Evolutionary conservation across 2,329 filamentous ascomycete genomes (phyloP), one percentile per base, ranked within the genome.

Genomic region (Tympanopsis confertula): DNA sequence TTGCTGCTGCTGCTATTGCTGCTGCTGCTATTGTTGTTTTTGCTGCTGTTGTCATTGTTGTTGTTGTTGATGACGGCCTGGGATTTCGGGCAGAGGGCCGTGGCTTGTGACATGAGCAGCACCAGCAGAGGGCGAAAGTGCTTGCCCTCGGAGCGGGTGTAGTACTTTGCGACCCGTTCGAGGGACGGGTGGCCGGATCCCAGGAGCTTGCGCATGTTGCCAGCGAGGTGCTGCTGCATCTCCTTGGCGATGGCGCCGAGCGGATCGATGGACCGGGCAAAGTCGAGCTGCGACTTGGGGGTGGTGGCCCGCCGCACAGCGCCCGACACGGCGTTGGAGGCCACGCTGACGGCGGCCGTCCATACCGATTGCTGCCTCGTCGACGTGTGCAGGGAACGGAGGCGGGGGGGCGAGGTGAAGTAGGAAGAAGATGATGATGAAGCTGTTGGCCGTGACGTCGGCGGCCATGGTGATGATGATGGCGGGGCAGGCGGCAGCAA

Each of bases 81-180:
- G 55, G 54, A 54, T 69, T 88, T 67, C 66, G 86, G 61, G 69
- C 83, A 69, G 39, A 86, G 65, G 14, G 86, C 77, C 2, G 89
- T 95, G 4, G 91, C 91, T 55, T 88, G 77, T 44, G 88, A 89
- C 89, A 98, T 96, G 50, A 98, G 78, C 44, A 98, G 74, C 20
- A 98, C 88, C 43, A 98, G 82, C 58, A 95, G 75, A 20, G 91
- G 91, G 47, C 91, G 81, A 49, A 98, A 80, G 61, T 96, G 91
- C 66, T 98, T 98, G 44, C 91, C 91, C 67, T 96, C 87, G 41
- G 85, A 85, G 52, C 89, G 83, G 17, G 91, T 94, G 60, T 98
- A 98, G 68, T 98, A 98, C 62, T 98, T 98, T 38, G 91, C 87
- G 19, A 88, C 89, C 30, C 85, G 88, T 55, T 96, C 91, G 42